A percentile compares a stretch with the other conserved stretches of the same genome.
phyloP scores from a whole-genome alignment of 306 rosid genomes.

The Pyrus bretschneideri region DNA sequence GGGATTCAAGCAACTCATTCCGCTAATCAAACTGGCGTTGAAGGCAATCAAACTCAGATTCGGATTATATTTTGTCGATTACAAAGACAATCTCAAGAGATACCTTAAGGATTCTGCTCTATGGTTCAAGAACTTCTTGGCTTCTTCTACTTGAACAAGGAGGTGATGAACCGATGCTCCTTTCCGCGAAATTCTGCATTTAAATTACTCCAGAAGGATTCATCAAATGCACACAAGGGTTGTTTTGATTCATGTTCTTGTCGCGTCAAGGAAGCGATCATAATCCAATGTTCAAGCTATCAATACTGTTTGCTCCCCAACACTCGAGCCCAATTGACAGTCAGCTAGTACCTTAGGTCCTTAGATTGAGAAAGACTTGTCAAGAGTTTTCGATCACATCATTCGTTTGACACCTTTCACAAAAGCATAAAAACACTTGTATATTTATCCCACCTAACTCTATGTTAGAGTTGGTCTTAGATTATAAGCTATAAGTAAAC shows the following conservation, averaged over 20 bases:
- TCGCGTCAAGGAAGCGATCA: no score
- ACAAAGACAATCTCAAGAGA: constrained; percentile 67
- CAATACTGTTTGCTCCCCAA: not conserved
- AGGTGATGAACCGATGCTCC: not conserved
- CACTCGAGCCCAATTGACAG: not conserved
- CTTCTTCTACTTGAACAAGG: constrained; percentile 15
- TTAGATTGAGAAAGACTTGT: no score
- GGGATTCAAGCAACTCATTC: not conserved
- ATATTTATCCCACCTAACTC: not conserved
- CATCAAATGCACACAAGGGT: no score
- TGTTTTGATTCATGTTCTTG: no score
- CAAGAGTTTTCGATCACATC: no score
- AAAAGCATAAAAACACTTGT: not conserved
- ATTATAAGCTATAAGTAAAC: no score
- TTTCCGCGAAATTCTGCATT: no score
- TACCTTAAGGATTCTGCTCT: constrained; percentile 64
- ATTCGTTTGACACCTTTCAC: no score
- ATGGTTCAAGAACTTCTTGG: constrained; percentile 72
- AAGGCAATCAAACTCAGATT: no score
- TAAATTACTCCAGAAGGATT: no score
- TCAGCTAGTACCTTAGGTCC: not conserved
- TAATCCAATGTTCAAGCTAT: not conserved
- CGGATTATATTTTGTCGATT: constrained; percentile 33
- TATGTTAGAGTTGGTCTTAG: no score
- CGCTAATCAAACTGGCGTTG: no score